Evolutionary conservation across 2,329 filamentous ascomycete species (phyloP).

Genomic region (Phoma herbarum): DNA sequence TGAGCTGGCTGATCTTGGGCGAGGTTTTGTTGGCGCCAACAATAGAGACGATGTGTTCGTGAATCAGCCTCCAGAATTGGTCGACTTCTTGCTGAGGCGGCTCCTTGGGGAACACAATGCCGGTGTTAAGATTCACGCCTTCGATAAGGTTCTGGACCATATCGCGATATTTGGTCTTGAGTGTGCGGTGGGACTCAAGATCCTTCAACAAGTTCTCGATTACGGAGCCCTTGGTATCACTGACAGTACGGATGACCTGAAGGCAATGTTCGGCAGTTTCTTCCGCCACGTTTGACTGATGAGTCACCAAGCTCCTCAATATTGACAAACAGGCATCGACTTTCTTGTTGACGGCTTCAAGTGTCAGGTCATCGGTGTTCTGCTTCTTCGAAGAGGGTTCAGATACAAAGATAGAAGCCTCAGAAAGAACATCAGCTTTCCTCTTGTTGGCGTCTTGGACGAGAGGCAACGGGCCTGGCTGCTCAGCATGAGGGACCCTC

Average conservation of each 20-base stretch:
- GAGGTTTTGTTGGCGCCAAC: constrained; percentile 6
- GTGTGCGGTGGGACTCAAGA: background rate
- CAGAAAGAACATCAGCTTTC: background rate
- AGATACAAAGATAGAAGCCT: background rate
- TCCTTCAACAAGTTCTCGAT: constrained; percentile 1
- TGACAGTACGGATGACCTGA: constrained; percentile 3
- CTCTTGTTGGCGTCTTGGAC: background rate
- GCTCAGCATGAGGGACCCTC: background rate
- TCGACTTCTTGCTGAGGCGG: background rate
- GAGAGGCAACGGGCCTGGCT: background rate
- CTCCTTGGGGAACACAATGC: background rate
- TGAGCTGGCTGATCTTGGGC: background rate
- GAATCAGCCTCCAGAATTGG: constrained; percentile 1
- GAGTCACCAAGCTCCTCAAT: background rate
- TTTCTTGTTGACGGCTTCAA: background rate
- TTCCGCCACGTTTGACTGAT: background rate
- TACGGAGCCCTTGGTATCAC: background rate
- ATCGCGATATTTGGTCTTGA: background rate
- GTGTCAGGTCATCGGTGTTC: background rate
- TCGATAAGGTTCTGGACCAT: constrained; percentile 4
- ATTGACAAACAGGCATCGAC: background rate
- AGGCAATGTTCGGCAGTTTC: background rate
- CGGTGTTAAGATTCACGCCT: background rate
- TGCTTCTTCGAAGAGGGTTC: background rate
- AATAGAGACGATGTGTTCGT: constrained; percentile 4